Evolutionary conservation across 106 monocot genomes (phyloP), one percentile per base, ranked within the genome.

Genomic region (Dendrobium nobile): DNA sequence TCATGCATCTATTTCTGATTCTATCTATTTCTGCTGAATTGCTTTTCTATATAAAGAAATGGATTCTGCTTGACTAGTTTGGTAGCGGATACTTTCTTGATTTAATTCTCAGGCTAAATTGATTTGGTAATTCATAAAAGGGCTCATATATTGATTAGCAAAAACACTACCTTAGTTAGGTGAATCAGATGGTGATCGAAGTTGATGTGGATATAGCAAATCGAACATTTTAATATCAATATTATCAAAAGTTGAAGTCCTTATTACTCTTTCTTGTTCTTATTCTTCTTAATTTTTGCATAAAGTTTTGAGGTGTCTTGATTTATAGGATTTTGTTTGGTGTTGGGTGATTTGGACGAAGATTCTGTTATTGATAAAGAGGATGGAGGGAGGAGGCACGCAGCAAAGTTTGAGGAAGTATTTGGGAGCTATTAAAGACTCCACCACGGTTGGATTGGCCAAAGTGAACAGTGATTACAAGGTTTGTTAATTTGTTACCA

Each of bases 401-500:
- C 89, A 87, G 64, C 84, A 77, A 81, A 87, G 88, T 85, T 70
- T 97, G 65, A 91, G 94, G 81, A 94, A 92, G 83, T 94, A 94
- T 78, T 51, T 97, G 17, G 96, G 96, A 19, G 94, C 92, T 61
- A 87, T 97, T 20, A 97, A 97, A 85, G 96, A 97, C 79, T 84
- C 96, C 11, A 97, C 96, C 15, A 90, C 90, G 1, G 94, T 97
- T 26, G 85, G 87, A n/a, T 79, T 97, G 80, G 96, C 93, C 17
- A 97, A 97, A 87, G 94, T 97, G 47, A 97, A 94, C 77, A 97
- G 96, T 75, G 94, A 97, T 86, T 97, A 92, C 84, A 90, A 89
- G 94, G 96, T 91, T 9, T 43, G 54, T 73, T 43, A 15, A 67
- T 22, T 76, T 48, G 76, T 1, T 47, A 7, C 26, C 4, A 10